A percentile compares a stretch with the other conserved stretches of the same genome.
phyloP scores from a whole-genome alignment of 2,329 filamentous ascomycete species.

The Cyclaneusma minus region DNA sequence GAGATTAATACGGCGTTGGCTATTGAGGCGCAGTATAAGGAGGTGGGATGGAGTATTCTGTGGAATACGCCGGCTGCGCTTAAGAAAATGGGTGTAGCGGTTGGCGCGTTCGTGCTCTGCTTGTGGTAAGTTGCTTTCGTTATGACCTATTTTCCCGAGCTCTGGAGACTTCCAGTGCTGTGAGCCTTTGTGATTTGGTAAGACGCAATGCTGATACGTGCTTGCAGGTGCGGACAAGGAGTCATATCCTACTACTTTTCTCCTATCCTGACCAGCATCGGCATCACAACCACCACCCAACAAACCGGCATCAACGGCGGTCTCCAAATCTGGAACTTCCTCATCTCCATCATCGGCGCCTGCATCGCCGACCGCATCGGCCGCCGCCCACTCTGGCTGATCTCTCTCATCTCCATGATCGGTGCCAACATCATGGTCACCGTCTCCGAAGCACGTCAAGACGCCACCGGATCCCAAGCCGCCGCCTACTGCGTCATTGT shows the following conservation, averaged over 20 bases:
- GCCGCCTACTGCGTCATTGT: constrained; percentile 30
- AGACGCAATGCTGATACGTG: too few relatives aligned
- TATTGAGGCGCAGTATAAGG: too few relatives aligned
- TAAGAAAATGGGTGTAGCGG: constrained; percentile 21
- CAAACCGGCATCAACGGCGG: constrained; percentile 21
- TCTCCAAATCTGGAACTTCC: constrained; percentile 22
- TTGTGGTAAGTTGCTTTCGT: too few relatives aligned
- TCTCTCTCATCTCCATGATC: constrained; percentile 14
- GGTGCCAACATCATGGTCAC: constrained; percentile 12
- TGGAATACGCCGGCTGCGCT: too few relatives aligned
- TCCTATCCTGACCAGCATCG: constrained; percentile 14
- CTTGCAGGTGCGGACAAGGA: too few relatives aligned
- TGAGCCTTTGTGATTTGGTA: too few relatives aligned
- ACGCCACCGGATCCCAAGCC: constrained; percentile 10
- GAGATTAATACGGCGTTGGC: constrained; percentile 3
- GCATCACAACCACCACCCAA: constrained; percentile 13
- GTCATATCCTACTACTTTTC: constrained; percentile 22
- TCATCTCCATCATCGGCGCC: constrained; percentile 19
- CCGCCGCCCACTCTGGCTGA: constrained; percentile 24
- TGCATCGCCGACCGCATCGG: constrained; percentile 26
- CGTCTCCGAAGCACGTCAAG: constrained; percentile 9
- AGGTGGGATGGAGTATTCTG: too few relatives aligned
- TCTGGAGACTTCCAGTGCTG: too few relatives aligned
- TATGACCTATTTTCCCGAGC: too few relatives aligned
- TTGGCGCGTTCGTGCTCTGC: constrained; percentile 20